Base-by-base conservation (phyloP, 2,329 filamentous ascomycete genomes). In the Xylaria polymorpha region DNA sequence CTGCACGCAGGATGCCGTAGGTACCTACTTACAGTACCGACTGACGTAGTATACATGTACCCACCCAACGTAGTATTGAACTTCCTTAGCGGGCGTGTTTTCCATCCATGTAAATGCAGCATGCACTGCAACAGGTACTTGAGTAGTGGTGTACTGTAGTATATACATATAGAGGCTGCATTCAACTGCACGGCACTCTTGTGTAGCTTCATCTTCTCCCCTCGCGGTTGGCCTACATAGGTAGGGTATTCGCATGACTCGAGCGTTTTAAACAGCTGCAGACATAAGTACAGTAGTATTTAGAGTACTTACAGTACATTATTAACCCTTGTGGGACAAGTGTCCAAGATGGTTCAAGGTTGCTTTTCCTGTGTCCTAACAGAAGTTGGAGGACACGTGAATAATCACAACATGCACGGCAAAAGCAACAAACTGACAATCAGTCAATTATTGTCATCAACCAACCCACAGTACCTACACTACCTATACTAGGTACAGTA, bases 181-280 rank as follows among this genome's bases (percentile, higher is more conserved):
- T 55, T 37, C 44, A 44, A 56, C 64, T 57, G 59, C 51, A 39
- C 14, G 37, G 51, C 64, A 46, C 37, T 39, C 60, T 9, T 51
- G 9, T 3, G 37, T 37, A 55, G 44, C 53, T 53, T 59, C 37
- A 9, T 29, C 4, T 43, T 61, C 46, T 61, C 6, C 44, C n/a
- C 22, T 51, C 25, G 29, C 39, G 43, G 44, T 61, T 46, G 41
- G 46, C 32, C 46, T 60, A 29, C n/a, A n/a, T n/a, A n/a, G n/a
- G n/a, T n/a, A n/a, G n/a, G 25, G 25, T 29, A 22, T 22, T 29
- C 29, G 35, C 58, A 61, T 41, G 41, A 56, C 55, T 67, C 35
- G 51, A 66, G 46, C 50, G 43, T 55, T 50, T 43, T 37, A 48
- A 61, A 64, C 61, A 46, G 61, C 64, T 62, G 43, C 46, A 35